phyloP scores from a whole-genome alignment of 768 basidiomycete genomes.

The Clathrus columnatus region DNA sequence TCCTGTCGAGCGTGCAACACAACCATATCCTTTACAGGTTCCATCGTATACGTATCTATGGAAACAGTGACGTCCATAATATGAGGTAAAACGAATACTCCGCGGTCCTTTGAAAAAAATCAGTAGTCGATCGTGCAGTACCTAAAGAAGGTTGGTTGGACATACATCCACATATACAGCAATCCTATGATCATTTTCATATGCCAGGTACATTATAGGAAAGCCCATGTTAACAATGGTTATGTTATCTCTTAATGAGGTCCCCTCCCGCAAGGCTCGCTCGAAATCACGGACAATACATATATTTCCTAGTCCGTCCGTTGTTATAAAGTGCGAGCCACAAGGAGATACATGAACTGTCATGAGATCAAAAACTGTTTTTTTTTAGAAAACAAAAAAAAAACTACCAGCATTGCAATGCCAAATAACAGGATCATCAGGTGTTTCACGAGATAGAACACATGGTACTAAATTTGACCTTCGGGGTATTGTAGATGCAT shows the following conservation, averaged over 20 bases:
- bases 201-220: conserved; percentile 18
- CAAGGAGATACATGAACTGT: conserved; percentile 30
- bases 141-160: background rate
- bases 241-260: conserved; percentile 13
- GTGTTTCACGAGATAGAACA: background rate
- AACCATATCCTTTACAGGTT: background rate
- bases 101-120: conserved; percentile 2
- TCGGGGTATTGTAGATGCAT: background rate
- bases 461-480: background rate
- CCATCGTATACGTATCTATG: background rate
- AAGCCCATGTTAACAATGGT: conserved; percentile 16
- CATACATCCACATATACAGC: conserved; percentile 2
- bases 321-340: conserved; percentile 26
- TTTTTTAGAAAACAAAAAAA: background rate
- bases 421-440: background rate
- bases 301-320: conserved; percentile 18
- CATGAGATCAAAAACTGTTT: background rate
- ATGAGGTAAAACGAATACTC: conserved; percentile 4
- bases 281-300: conserved; percentile 28
- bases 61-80: background rate
- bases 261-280: conserved; percentile 19
- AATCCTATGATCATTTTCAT: conserved; percentile 17
- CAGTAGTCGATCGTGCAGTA: background rate
- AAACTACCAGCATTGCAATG: conserved; percentile 3
- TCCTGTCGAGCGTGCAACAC: background rate